Evolutionary conservation across 805 yeast species (phyloP).

Genomic region (Candida nonsorbophila): DNA sequence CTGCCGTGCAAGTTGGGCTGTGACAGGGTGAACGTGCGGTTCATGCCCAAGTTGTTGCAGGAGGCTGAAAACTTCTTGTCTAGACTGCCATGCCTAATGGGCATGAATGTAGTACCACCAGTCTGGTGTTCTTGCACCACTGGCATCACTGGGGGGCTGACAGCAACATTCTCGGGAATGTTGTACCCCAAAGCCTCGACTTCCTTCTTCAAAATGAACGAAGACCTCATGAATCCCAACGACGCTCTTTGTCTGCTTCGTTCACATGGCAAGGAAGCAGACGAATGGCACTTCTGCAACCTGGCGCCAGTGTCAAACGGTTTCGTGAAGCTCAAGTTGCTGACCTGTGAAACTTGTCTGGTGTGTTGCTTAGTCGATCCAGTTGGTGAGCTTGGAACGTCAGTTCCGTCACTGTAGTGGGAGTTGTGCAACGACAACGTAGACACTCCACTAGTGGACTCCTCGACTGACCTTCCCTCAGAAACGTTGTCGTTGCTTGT

Average conservation of each 20-base stretch:
- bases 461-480: constrained; percentile 14
- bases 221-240: constrained; percentile 39
- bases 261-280: constrained; percentile 4
- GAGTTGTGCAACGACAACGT: constrained; percentile 34
- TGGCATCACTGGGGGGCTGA: constrained; percentile 12
- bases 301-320: constrained; percentile 12
- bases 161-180: constrained; percentile 25
- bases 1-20: too few species aligned
- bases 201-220: constrained; percentile 38
- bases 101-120: constrained; percentile 1
- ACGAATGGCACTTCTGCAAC: constrained; percentile 10
- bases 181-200: constrained; percentile 28
- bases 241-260: constrained; percentile 26
- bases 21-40: too few species aligned
- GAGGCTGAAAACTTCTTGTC: constrained; percentile 7
- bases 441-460: constrained; percentile 24
- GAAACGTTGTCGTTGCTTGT: constrained; percentile 7
- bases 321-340: too few species aligned
- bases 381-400: constrained; percentile 30
- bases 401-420: constrained; percentile 23
- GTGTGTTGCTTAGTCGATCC: constrained; percentile 9
- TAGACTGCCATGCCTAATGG: constrained; percentile 1
- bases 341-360: constrained; percentile 10
- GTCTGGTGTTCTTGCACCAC: constrained; percentile 4
- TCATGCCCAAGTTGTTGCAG: constrained; percentile 9